Evolutionary conservation across 2,329 filamentous ascomycete species (phyloP).

Genomic region (Sporothrix pallida): DNA sequence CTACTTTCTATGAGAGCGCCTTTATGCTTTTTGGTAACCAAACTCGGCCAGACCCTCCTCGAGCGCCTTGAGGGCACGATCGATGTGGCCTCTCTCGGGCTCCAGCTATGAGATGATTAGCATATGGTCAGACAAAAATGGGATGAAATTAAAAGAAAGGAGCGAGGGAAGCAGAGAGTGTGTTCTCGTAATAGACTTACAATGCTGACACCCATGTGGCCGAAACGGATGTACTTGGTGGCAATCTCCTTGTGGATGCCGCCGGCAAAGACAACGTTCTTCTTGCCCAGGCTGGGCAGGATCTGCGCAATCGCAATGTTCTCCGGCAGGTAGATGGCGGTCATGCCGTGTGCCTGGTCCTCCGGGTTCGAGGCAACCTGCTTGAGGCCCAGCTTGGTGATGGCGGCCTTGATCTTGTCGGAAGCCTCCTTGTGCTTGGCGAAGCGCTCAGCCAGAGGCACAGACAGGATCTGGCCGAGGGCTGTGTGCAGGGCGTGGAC

Average conservation of each 20-base stretch:
- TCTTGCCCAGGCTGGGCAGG: constrained; percentile 81
- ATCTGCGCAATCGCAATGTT: constrained; percentile 79
- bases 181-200: constrained; percentile 52
- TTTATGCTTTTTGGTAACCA: constrained; percentile 62
- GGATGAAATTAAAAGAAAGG: no score
- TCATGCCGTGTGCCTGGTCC: constrained; percentile 97
- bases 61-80: constrained; percentile 80
- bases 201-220: constrained; percentile 96
- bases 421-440: constrained; percentile 78
- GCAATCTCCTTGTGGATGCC: constrained; percentile 97
- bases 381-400: constrained; percentile 81
- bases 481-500: constrained; percentile 91
- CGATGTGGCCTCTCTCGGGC: constrained; percentile 77
- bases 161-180: no score
- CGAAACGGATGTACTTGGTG: constrained; percentile 90
- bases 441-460: constrained; percentile 81
- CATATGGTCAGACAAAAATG: not conserved
- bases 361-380: constrained; percentile 84
- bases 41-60: constrained; percentile 76
- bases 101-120: constrained; percentile 61
- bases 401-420: constrained; percentile 82
- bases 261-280: constrained; percentile 91
- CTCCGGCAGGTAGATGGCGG: constrained; percentile 92
- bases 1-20: constrained; percentile 21
- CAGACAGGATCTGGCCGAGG: constrained; percentile 81